Evolutionary conservation across 2,329 filamentous ascomycete species (phyloP), one percentile per base, ranked within the genome.

Genomic region (Colletotrichum sp.): DNA sequence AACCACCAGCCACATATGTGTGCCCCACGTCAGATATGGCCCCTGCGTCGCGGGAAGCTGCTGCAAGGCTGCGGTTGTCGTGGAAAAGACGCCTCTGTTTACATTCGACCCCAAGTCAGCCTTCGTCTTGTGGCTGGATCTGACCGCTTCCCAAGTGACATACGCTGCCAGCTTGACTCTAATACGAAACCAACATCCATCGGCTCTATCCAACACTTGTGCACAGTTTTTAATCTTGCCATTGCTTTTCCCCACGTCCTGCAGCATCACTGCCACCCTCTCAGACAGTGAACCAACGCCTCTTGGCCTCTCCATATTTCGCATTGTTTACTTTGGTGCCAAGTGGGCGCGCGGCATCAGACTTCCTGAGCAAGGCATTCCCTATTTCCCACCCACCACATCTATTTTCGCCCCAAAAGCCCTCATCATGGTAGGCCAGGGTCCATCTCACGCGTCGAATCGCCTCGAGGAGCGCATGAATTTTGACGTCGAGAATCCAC

Each of bases 61-160:
- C 71, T 79, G 78, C 78, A 79, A 80, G 78, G 81, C 78, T 79
- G 70, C 57, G 68, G 81, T 82, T 81, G 81, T 81, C 78, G 70
- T 74, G 78, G 74, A 65, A 67, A 76, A 65, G 52, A 27, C 74
- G 67, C 65, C 71, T 76, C 66, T 76, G 74, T 76, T 76, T 76
- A 76, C 74, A 55, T 76, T 71, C 71, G 61, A 60, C 64, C 59
- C n/a, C 55, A 32, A 44, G 27, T 55, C 39, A 39, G 32, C 59
- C 39, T 61, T 25, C 48, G 73, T 60, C 73, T 73, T 64, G 32
- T 48, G 28, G 68, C 34, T 75, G 63, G 22, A 64, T 52, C 70
- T 59, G 25, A 39, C 63, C 30, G 25, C 72, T 72, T 34, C 64
- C 32, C 25, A 48, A 36, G 22, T 64, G 69, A 63, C 70, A 28